phyloP scores from a whole-genome alignment of 2,329 filamentous ascomycete genomes.

The Sarocladium kiliense region DNA sequence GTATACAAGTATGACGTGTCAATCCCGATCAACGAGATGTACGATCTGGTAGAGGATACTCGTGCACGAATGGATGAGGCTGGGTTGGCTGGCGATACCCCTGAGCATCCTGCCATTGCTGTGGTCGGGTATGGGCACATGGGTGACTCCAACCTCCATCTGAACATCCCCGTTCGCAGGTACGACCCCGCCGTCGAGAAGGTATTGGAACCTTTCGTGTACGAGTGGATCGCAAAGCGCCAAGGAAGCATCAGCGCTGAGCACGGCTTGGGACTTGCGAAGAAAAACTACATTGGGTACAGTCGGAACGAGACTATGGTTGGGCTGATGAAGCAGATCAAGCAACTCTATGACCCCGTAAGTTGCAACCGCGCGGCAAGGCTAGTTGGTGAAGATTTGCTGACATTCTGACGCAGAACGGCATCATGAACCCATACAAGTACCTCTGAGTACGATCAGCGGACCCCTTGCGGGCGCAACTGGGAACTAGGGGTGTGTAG shows the following conservation, averaged over 20 bases:
- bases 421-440: slow-evolving; percentile 99
- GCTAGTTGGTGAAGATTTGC: no score
- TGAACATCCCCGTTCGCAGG: slow-evolving; percentile 78
- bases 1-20: slow-evolving; percentile 99
- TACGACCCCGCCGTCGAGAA: slow-evolving; percentile 88
- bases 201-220: slow-evolving; percentile 88
- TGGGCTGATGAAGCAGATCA: slow-evolving; percentile 89
- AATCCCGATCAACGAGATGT: slow-evolving; percentile 83
- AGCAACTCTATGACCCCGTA: slow-evolving; percentile 90
- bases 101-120: slow-evolving; percentile 72
- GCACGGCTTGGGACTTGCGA: slow-evolving; percentile 88
- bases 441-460: slow-evolving; percentile 59
- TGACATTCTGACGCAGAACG: slow-evolving; percentile 57
- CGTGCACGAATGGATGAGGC: slow-evolving; percentile 65
- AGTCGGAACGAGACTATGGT: slow-evolving; percentile 85
- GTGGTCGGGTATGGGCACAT: slow-evolving; percentile 98
- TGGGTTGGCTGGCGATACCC: slow-evolving; percentile 71
- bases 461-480: background rate
- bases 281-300: slow-evolving; percentile 94
- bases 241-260: slow-evolving; percentile 95
- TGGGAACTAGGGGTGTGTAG: background rate
- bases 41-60: slow-evolving; percentile 82
- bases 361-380: slow-evolving; percentile 31
- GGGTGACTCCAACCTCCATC: slow-evolving; percentile 92
- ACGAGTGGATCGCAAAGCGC: slow-evolving; percentile 88